phyloP scores from a whole-genome alignment of 257 asterid genomes.

The Penstemon barbatus region DNA sequence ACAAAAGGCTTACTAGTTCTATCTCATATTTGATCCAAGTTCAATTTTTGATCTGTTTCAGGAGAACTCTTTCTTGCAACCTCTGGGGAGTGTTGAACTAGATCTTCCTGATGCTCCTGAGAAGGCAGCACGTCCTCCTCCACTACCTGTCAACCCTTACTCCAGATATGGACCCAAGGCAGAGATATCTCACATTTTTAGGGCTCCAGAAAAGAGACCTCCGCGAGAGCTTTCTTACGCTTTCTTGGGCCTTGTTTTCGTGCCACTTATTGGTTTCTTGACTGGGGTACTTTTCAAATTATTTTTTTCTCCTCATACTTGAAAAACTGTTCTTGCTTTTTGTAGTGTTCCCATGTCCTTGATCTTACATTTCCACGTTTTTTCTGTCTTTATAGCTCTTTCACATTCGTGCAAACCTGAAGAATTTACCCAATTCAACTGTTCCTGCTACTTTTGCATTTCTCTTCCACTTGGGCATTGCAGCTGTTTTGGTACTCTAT shows the following conservation, averaged over 20 bases:
- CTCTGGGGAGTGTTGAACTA: conserved; percentile 69
- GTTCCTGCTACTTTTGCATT: conserved; percentile 69
- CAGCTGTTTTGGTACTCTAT: conserved; percentile 78
- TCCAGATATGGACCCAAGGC: conserved; percentile 88
- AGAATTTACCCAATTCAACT: conserved; percentile 67
- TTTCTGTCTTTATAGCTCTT: conserved; percentile 58
- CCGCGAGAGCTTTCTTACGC: conserved; percentile 73
- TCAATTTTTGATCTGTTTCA: conserved; percentile 39
- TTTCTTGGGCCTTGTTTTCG: conserved; percentile 73
- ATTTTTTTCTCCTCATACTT: conserved; percentile 17
- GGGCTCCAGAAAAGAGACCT: conserved; percentile 88
- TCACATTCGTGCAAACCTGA: conserved; percentile 70
- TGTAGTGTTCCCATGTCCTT: conserved; percentile 1
- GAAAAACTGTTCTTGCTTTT: conserved; percentile 13
- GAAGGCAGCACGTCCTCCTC: conserved; percentile 90
- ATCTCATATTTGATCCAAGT: conserved; percentile 17
- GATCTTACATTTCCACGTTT: neutral
- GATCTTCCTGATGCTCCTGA: conserved; percentile 95
- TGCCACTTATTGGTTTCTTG: conserved; percentile 82
- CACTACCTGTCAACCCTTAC: conserved; percentile 63
- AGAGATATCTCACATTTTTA: conserved; percentile 84
- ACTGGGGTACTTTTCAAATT: conserved; percentile 63
- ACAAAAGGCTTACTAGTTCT: conserved; percentile 7
- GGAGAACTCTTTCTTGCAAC: conserved; percentile 92
- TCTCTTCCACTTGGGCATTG: conserved; percentile 82